Conservation (phyloP, 768 basidiomycete species). For the Mycena vulgaris region DNA sequence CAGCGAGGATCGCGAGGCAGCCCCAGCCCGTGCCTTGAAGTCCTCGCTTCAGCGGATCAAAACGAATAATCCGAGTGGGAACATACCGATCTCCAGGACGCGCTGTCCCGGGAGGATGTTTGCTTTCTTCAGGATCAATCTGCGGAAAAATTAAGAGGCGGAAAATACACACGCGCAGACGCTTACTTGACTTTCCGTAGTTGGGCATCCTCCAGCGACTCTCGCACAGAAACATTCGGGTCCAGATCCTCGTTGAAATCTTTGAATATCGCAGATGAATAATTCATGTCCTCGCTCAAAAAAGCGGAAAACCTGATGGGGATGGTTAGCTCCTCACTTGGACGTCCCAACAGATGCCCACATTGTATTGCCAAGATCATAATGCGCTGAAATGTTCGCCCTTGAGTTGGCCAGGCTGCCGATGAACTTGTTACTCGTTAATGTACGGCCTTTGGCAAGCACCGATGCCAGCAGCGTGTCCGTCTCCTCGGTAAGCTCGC, state of each 20-base stretch:
- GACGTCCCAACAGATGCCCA: slow-evolving; percentile 45
- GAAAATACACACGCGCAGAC: neutral
- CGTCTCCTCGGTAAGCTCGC: slow-evolving; percentile 5
- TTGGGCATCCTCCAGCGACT: slow-evolving; percentile 41
- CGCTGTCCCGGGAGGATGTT: slow-evolving; percentile 63
- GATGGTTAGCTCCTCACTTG: neutral
- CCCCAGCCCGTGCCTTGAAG: slow-evolving; percentile 67
- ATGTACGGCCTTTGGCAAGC: slow-evolving; percentile 25
- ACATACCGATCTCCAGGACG: slow-evolving; percentile 62
- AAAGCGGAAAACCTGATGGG: slow-evolving; percentile 44
- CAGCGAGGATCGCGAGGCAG: slow-evolving; percentile 63
- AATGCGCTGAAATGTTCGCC: slow-evolving; percentile 69
- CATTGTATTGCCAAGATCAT: slow-evolving; percentile 70
- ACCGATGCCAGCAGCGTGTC: slow-evolving; percentile 32
- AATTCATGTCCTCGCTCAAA: slow-evolving; percentile 69
- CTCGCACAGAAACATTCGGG: slow-evolving; percentile 47
- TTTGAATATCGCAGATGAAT: slow-evolving; percentile 67
- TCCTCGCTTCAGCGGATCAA: neutral
- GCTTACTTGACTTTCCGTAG: slow-evolving; percentile 39
- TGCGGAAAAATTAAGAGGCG: neutral
- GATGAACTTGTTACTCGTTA: slow-evolving; percentile 53
- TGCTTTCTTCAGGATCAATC: slow-evolving; percentile 64
- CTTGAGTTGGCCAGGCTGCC: slow-evolving; percentile 63
- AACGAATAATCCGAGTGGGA: neutral
- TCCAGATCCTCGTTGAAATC: slow-evolving; percentile 55